phyloP scores from a whole-genome alignment of 306 rosid genomes.

The Carpinus fangiana region DNA sequence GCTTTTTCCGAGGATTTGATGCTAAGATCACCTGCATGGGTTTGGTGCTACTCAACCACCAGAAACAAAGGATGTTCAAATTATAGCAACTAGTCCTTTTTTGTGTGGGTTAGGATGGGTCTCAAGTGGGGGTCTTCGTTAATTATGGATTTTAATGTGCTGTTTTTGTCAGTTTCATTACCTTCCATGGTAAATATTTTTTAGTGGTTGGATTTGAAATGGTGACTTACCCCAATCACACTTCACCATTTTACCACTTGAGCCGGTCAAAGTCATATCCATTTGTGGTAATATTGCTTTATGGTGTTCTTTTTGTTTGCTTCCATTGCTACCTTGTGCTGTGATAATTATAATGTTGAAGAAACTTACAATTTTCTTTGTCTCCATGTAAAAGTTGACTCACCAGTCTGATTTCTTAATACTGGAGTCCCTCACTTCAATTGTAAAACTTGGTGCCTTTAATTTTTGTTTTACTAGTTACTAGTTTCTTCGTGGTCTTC shows the following conservation, averaged over 20 bases:
- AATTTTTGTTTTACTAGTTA: neutral
- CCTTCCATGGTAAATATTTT: neutral
- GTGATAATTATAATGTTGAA: neutral
- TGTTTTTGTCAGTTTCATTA: neutral
- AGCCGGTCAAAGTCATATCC: neutral
- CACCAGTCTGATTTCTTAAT: neutral
- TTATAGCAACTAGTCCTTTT: neutral
- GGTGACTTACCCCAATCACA: neutral
- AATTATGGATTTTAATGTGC: neutral
- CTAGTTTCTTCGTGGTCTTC: neutral
- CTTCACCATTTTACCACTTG: neutral
- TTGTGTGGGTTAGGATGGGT: neutral
- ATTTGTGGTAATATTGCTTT: neutral
- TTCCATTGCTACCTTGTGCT: neutral
- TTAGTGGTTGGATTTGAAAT: neutral
- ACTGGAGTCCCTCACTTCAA: neutral
- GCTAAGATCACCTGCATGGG: neutral
- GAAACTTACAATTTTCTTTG: neutral
- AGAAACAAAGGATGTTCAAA: neutral
- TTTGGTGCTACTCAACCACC: neutral
- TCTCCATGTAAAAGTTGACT: neutral
- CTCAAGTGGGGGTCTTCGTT: neutral
- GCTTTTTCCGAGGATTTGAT: neutral
- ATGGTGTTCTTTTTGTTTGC: neutral
- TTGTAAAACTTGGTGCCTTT: neutral